Evolutionary conservation across 2,329 filamentous ascomycete species (phyloP).

Genomic region (Didymella pomorum): DNA sequence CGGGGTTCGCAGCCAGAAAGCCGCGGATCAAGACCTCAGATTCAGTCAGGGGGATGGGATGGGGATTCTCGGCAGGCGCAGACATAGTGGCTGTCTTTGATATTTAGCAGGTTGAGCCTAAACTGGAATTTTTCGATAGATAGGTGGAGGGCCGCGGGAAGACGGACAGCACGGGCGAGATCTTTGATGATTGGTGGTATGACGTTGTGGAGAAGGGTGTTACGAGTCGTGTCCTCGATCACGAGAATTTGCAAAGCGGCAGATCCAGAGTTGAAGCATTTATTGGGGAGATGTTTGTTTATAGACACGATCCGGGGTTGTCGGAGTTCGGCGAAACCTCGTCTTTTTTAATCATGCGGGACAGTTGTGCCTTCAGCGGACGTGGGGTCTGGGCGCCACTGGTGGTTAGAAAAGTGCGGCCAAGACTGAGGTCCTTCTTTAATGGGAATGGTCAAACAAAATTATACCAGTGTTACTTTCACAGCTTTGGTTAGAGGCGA

Average conservation of each 20-base stretch:
- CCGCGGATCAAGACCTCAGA: constrained; percentile 46
- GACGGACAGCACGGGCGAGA: constrained; percentile 12
- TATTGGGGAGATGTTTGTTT: constrained; percentile 23
- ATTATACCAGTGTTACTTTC: constrained; percentile 25
- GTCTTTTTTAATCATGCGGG: constrained; percentile 40
- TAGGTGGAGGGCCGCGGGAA: constrained; percentile 15
- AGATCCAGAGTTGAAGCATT: neutral
- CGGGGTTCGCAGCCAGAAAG: constrained; percentile 46
- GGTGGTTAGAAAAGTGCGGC: constrained; percentile 27
- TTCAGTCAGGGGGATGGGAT: constrained; percentile 40
- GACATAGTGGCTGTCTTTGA: constrained; percentile 24
- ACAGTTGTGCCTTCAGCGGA: constrained; percentile 22
- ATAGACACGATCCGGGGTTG: constrained; percentile 27
- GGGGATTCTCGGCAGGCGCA: constrained; percentile 26
- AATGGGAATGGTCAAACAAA: constrained; percentile 34
- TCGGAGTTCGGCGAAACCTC: constrained; percentile 46
- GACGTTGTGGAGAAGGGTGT: constrained; percentile 21
- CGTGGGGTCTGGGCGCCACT: constrained; percentile 35
- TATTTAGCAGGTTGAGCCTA: constrained; percentile 17
- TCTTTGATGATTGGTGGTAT: constrained; percentile 15
- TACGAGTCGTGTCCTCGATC: constrained; percentile 15
- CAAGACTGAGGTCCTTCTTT: constrained; percentile 41
- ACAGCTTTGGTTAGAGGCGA: constrained; percentile 5
- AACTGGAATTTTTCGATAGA: constrained; percentile 18
- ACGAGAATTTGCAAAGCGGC: constrained; percentile 12